A percentile compares a stretch with the other conserved stretches of the same genome.
phyloP scores from a whole-genome alignment of 176 grass and related monocot species.

The Pharus latifolius region DNA sequence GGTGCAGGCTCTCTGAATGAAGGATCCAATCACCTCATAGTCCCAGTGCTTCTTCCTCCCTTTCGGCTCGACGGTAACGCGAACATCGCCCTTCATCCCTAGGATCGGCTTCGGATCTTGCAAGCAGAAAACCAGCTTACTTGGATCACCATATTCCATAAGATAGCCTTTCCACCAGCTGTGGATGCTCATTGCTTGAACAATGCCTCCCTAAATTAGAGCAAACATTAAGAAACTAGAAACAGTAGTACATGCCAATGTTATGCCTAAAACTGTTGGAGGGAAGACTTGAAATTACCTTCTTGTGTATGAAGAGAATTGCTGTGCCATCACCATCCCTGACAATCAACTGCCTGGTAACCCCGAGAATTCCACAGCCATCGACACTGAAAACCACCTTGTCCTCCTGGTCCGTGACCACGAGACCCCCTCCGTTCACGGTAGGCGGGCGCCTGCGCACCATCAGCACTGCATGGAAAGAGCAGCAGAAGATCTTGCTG shows the following conservation, averaged over 20 bases:
- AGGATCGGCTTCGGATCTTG: constrained; percentile 54
- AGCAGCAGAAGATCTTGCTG: constrained; percentile 80
- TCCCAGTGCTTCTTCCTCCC: constrained; percentile 50
- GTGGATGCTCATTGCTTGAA: constrained; percentile 62
- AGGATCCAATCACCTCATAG: constrained; percentile 75
- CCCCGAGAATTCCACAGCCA: constrained; percentile 65
- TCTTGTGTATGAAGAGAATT: constrained; percentile 72
- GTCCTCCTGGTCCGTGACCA: constrained; percentile 50
- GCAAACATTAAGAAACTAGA: not conserved
- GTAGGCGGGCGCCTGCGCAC: constrained; percentile 58
- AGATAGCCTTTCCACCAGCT: constrained; percentile 67
- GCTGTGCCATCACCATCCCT: constrained; percentile 53
- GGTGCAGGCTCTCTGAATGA: constrained; percentile 54
- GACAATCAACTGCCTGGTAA: constrained; percentile 53
- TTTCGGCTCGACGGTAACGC: constrained; percentile 43
- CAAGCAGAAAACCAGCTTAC: constrained; percentile 63
- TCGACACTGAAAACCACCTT: constrained; percentile 58
- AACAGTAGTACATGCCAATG: not conserved
- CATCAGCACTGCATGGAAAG: constrained; percentile 32
- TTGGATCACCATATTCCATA: constrained; percentile 46
- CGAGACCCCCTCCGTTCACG: constrained; percentile 66
- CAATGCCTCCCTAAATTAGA: constrained; percentile 42
- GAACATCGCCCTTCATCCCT: constrained; percentile 36
- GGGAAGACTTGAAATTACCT: constrained; percentile 10
- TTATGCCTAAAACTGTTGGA: not conserved